phyloP scores from a whole-genome alignment of 768 basidiomycete species.

The Auriscalpium vulgare region DNA sequence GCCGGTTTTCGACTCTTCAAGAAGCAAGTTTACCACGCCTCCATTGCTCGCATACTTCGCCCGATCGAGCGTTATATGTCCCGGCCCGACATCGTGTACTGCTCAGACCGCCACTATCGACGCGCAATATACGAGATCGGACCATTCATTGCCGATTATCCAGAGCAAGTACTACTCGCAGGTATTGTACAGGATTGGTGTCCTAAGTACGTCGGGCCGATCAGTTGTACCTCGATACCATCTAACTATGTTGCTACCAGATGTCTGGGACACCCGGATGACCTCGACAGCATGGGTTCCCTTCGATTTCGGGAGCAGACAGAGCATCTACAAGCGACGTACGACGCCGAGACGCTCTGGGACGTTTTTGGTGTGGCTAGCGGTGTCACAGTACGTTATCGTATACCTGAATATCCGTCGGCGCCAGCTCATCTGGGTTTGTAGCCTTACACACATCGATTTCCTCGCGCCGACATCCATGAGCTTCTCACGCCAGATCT shows the following conservation, averaged over 20 bases:
- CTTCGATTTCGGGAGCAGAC: conserved; percentile 15
- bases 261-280: conserved; percentile 5
- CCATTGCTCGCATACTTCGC: conserved; percentile 5
- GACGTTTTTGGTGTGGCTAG: conserved; percentile 22
- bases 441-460: neutral
- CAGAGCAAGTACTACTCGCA: conserved; percentile 10
- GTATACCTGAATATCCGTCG: neutral
- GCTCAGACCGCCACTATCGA: conserved; percentile 13
- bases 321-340: conserved; percentile 10
- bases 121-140: conserved; percentile 9
- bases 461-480: conserved; percentile 1
- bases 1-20: conserved; percentile 5
- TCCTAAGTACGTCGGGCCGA: conserved; percentile 1
- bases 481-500: neutral
- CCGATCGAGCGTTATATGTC: conserved; percentile 10
- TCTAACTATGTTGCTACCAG: conserved; percentile 6
- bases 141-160: conserved; percentile 17
- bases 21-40: conserved; percentile 9
- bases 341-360: conserved; percentile 18
- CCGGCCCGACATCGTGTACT: conserved; percentile 6
- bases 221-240: conserved; percentile 9
- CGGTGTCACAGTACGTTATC: neutral
- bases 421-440: neutral
- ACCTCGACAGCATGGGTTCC: neutral
- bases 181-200: conserved; percentile 15